These are phyloP conservation scores for Dimargaris verticillata DNA, from an alignment of 192 early-diverging fungal genomes.

Conservation along the genomic window DNA sequence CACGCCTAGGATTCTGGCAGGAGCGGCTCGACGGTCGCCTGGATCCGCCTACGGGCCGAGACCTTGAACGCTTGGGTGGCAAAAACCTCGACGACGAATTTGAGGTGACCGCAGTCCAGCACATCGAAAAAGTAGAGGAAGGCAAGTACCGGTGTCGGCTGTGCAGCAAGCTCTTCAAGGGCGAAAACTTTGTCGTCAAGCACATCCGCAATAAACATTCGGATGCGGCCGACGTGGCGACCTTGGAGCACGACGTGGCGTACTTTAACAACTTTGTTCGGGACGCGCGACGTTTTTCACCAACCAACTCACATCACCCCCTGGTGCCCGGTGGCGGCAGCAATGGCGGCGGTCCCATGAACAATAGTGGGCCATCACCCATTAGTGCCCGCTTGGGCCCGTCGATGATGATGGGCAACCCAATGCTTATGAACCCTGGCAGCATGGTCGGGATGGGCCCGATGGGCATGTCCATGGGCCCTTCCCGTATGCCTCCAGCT, in stretches of 20 bases:
- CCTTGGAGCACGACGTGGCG: constrained; percentile 41
- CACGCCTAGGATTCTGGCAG: too few relatives aligned
- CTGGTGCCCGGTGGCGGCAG: constrained; percentile 12
- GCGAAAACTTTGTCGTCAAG: constrained; percentile 83
- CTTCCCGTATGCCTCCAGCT: too few relatives aligned
- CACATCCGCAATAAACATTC: constrained; percentile 85
- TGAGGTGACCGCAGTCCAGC: constrained; percentile 21
- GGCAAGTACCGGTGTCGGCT: constrained; percentile 76
- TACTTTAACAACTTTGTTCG: constrained; percentile 81
- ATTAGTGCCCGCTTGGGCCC: constrained; percentile 26
- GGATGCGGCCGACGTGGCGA: constrained; percentile 37
- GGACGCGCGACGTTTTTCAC: constrained; percentile 71
- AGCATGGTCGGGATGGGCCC: constrained; percentile 11
- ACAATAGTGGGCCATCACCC: constrained; percentile 13
- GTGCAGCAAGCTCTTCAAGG: constrained; percentile 90
- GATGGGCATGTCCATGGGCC: constrained; percentile 17
- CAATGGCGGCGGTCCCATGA: constrained; percentile 12
- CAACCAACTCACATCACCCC: constrained; percentile 27
- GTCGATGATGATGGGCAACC: constrained; percentile 26
- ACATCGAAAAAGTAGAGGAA: constrained; percentile 38
- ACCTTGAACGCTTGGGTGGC: constrained; percentile 30
- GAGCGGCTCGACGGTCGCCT: constrained; percentile 30
- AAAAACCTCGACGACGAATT: constrained; percentile 29
- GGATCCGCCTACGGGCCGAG: constrained; percentile 25
- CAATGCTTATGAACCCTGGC: constrained; percentile 21